Percentiles rank a stretch among this genome's conserved stretches.
phyloP scores from a whole-genome alignment of 768 basidiomycete species.

The Clavulina sp. region DNA sequence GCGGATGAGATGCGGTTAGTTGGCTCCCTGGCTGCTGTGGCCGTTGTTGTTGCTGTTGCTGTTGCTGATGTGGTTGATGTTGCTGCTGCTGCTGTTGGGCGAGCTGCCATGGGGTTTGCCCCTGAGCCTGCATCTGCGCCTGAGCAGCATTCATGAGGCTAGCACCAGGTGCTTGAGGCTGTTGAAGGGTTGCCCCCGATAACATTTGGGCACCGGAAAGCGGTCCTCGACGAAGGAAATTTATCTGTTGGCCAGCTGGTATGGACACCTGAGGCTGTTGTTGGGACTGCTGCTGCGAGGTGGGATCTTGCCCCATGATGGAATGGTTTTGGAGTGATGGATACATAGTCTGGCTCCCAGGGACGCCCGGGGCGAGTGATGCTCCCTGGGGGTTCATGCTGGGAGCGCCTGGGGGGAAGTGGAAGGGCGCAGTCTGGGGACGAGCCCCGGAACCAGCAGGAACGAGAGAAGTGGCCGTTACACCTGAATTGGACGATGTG shows the following conservation, averaged over 20 bases:
- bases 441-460: not conserved
- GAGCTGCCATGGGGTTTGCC: not conserved
- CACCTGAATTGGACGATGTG: not conserved
- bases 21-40: slow-evolving; percentile 3
- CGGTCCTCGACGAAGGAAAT: not conserved
- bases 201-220: not conserved
- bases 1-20: not conserved
- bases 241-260: not conserved
- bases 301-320: no score
- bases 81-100: slow-evolving; percentile 1
- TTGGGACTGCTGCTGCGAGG: no score
- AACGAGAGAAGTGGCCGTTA: not conserved
- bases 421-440: not conserved
- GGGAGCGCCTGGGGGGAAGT: not conserved
- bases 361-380: not conserved
- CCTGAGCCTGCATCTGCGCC: not conserved
- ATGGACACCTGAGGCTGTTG: not conserved
- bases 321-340: not conserved
- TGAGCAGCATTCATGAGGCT: not conserved
- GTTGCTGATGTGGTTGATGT: slow-evolving; percentile 1
- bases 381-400: not conserved
- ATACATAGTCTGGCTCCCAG: not conserved
- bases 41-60: slow-evolving; percentile 5
- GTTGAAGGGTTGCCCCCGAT: not conserved
- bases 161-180: not conserved